A percentile compares a stretch with the other conserved stretches of the same genome.
phyloP scores from a whole-genome alignment of 441 rosid species.

The Bocquillonia castaneifolia region DNA sequence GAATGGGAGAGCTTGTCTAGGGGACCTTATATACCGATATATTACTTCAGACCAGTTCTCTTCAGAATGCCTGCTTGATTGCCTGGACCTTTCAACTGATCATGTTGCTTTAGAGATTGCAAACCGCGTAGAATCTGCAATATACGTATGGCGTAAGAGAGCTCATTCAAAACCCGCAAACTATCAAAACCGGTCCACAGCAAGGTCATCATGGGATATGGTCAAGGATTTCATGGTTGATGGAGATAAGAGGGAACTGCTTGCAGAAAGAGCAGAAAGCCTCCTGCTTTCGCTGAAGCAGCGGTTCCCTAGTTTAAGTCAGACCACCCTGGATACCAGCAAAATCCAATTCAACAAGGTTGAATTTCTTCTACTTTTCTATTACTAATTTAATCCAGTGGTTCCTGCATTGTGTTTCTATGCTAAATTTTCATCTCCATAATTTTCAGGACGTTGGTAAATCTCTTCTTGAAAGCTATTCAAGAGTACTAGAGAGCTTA shows the following conservation, averaged over 20 bases:
- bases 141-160: constrained; percentile 70
- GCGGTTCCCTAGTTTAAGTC: constrained; percentile 83
- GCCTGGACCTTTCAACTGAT: constrained; percentile 90
- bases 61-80: constrained; percentile 81
- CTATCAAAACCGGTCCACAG: constrained; percentile 32
- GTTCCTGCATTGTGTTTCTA: not conserved
- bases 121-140: constrained; percentile 77
- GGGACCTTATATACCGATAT: constrained; percentile 75
- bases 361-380: not conserved
- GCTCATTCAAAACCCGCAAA: constrained; percentile 47
- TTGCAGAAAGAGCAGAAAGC: constrained; percentile 86
- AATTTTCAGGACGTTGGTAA: constrained; percentile 82
- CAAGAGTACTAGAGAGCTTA: constrained; percentile 87
- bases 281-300: constrained; percentile 80
- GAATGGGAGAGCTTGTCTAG: constrained; percentile 80
- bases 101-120: constrained; percentile 87
- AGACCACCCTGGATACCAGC: constrained; percentile 84
- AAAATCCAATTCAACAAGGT: constrained; percentile 96
- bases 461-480: constrained; percentile 87
- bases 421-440: not conserved
- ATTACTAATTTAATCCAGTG: too few species aligned
- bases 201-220: constrained; percentile 85
- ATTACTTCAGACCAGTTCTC: constrained; percentile 78
- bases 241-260: constrained; percentile 70
- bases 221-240: constrained; percentile 86